Evolutionary conservation across 768 basidiomycete species (phyloP), one percentile per base, ranked within the genome.

Genomic region (Dacryopinax spathularia): DNA sequence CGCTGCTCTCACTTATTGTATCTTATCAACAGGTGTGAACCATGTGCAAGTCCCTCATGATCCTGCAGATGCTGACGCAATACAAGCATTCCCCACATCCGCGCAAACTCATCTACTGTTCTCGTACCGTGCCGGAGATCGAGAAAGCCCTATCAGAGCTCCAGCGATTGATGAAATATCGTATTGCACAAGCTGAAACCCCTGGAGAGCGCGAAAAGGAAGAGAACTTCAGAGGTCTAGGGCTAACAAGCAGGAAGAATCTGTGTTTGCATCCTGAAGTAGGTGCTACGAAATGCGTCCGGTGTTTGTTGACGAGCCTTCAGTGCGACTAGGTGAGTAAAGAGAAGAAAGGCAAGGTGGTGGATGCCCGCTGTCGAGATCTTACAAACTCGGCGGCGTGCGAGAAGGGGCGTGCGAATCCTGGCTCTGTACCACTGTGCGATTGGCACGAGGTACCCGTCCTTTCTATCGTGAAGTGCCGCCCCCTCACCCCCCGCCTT

Each of bases 91-190:
- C 92, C 73, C 89, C 92, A 22, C 88, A 87, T 6, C 86, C 86
- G 65, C 82, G 96, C 65, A 98, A 98, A 74, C 85, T 99, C 64
- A 87, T 99, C 66, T 99, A 99, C 74, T 99, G 96, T 74, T 98
- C 96, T 10, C 93, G 96, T 70, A 99, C 96, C 10, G 96, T 99
- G 9, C 96, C 96, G 2, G 96, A 99, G 76, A 99, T 99, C 67
- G 96, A 99, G 74, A 99, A 99, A 73, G 96, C 95, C 0, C 78
- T 99, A 64, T 85, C 93, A 2, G 96, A 99, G 75, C 76, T 99
- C 72, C 96, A 97, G 73, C 79, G 95, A 60, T 76, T 99, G 22
- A 90, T 99, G 84, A 84, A 83, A 27, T 98, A 98, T 74, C 85
- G 96, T 39, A 80, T 84, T 67, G 75, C 79, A 9, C 79, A 76